A percentile compares a stretch with the other conserved stretches of the same genome.
phyloP scores from a whole-genome alignment of 306 rosid genomes.

The Prunus kanzakura region DNA sequence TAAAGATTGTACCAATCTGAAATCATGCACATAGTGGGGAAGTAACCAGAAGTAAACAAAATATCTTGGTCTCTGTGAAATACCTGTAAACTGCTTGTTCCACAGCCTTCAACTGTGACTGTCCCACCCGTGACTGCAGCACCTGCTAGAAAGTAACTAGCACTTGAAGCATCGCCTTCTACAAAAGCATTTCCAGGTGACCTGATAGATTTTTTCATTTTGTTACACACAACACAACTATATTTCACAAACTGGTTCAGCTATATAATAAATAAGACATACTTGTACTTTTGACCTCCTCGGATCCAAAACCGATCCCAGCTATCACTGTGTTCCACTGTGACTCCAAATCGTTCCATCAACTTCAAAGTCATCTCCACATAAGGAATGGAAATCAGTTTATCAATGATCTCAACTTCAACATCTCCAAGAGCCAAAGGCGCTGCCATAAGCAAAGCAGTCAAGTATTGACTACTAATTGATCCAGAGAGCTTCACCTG shows the following conservation, averaged over 20 bases:
- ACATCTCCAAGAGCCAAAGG: conserved; percentile 95
- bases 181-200: conserved; percentile 94
- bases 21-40: not conserved
- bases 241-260: conserved; percentile 12
- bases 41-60: not conserved
- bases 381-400: conserved; percentile 89
- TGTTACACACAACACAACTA: conserved; percentile 14
- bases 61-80: conserved; percentile 11
- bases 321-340: conserved; percentile 62
- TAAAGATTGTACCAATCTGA: not conserved
- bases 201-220: conserved; percentile 39
- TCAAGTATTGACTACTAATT: conserved; percentile 92
- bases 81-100: conserved; percentile 99
- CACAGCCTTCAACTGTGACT: conserved; percentile 92
- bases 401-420: conserved; percentile 89
- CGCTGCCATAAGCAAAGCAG: conserved; percentile 96
- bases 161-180: conserved; percentile 99
- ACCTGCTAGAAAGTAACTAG: conserved; percentile 99
- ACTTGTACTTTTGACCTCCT: conserved; percentile 99
- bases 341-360: conserved; percentile 96
- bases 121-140: conserved; percentile 99
- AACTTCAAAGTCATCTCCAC: conserved; percentile 96
- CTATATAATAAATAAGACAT: conserved; percentile 38
- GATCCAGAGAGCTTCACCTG: conserved; percentile 99
- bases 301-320: conserved; percentile 85